Percentiles rank a stretch among this genome's conserved stretches.
phyloP scores from a whole-genome alignment of 345 rosid genomes.

The Populus davidiana region DNA sequence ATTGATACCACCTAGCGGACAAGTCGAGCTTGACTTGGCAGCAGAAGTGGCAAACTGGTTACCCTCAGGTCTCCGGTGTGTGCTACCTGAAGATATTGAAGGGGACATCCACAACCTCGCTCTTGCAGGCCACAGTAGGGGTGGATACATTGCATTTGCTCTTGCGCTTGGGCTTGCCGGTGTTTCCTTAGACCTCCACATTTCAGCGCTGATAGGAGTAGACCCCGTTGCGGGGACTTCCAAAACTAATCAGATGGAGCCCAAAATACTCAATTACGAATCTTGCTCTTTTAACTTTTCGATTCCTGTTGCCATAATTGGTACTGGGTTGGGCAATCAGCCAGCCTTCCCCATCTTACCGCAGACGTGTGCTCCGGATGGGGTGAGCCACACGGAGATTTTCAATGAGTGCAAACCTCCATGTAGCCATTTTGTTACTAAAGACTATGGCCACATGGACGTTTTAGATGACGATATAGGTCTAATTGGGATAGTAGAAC shows the following conservation, averaged over 20 bases:
- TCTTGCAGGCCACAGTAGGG: conserved; percentile 43
- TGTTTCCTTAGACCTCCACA: neutral
- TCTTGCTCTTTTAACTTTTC: conserved; percentile 25
- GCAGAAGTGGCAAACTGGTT: conserved; percentile 35
- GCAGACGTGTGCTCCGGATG: conserved; percentile 33
- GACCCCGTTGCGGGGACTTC: conserved; percentile 36
- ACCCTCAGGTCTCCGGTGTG: conserved; percentile 10
- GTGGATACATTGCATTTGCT: conserved; percentile 39
- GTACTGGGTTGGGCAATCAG: conserved; percentile 31
- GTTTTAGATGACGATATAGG: conserved; percentile 27
- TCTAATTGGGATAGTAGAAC: rapidly evolving
- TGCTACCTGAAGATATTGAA: conserved; percentile 15
- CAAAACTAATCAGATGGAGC: neutral
- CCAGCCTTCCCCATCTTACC: neutral
- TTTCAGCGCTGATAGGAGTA: conserved; percentile 27
- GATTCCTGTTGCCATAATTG: conserved; percentile 28
- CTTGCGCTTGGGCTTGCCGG: conserved; percentile 26
- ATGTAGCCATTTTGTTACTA: conserved; percentile 30
- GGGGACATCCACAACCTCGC: conserved; percentile 16
- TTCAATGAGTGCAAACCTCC: conserved; percentile 34
- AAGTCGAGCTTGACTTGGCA: conserved; percentile 26
- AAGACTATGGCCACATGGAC: conserved; percentile 44
- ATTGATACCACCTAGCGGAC: conserved; percentile 15
- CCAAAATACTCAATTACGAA: conserved; percentile 22
- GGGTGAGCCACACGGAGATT: conserved; percentile 31